Evolutionary conservation across 768 basidiomycete genomes (phyloP).

Genomic region (Mycena vulgaris): DNA sequence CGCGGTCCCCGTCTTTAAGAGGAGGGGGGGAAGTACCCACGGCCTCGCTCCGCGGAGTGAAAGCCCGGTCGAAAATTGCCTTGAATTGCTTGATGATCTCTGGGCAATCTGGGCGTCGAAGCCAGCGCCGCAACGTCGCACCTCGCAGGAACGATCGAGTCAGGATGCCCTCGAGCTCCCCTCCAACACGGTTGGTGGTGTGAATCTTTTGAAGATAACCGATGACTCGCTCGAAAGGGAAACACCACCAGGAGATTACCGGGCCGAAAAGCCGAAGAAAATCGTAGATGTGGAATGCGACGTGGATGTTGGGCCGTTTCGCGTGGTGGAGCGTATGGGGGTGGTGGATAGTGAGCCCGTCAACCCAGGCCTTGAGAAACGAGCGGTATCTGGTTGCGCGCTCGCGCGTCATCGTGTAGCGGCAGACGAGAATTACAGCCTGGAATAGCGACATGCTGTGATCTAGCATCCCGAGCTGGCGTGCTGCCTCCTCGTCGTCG

Average conservation of each 20-base stretch:
- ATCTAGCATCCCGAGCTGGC: constrained; percentile 38
- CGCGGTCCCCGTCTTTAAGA: neutral
- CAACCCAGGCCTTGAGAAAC: constrained; percentile 41
- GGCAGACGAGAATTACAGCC: constrained; percentile 42
- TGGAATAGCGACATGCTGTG: constrained; percentile 33
- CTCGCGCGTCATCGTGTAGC: constrained; percentile 25
- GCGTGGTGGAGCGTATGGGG: constrained; percentile 43
- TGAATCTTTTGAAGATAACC: constrained; percentile 29
- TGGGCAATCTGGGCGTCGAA: constrained; percentile 19
- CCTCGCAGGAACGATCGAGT: constrained; percentile 17
- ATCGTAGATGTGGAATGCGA: constrained; percentile 49
- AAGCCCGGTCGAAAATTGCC: constrained; percentile 25
- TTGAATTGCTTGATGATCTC: constrained; percentile 6
- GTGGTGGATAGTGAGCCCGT: constrained; percentile 39
- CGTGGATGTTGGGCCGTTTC: constrained; percentile 14
- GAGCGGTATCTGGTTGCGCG: constrained; percentile 22
- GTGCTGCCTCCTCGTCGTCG: constrained; percentile 21
- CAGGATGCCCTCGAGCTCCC: constrained; percentile 15
- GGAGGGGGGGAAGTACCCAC: neutral
- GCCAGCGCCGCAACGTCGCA: constrained; percentile 13
- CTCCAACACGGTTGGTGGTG: constrained; percentile 49
- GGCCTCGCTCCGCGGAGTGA: neutral
- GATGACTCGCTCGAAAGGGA: no score
- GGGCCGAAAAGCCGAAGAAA: constrained; percentile 44
- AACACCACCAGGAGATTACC: no score